Evolutionary conservation across 305 asterid genomes (phyloP), one percentile per base, ranked within the genome.

Genomic region (Fraxinus nigra): DNA sequence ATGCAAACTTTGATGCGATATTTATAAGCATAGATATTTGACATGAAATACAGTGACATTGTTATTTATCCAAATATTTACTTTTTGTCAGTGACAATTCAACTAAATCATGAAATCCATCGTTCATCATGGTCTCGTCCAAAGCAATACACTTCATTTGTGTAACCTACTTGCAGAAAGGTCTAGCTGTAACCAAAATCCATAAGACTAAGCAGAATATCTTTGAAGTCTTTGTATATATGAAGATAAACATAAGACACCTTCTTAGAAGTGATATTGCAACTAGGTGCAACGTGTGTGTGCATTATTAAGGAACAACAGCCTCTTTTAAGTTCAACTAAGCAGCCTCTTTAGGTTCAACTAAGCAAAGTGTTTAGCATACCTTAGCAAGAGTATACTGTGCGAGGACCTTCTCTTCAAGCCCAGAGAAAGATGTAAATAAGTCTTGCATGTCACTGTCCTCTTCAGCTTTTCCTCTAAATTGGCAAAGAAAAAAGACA

Each of bases 371-470:
- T 26, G 80, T 72, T 20, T 75, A 78, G 56, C 84, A 77, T 90
- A 96, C 99, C 99, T 96, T 96, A 22, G 94, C 97, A 84, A 92
- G 89, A 87, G 99, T 93, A 87, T 96, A 96, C 85, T 91, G 95
- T 83, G 87, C 95, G 82, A 96, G 92, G 82, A 96, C 95, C 88
- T 94, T 94, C 92, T 96, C 99, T 87, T 96, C 99, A 85, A 94
- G 96, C 74, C 91, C 91, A 28, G 93, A 90, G 86, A 93, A 92
- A 40, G 98, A 93, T 81, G 82, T 79, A 43, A 96, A 83, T 86
- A 96, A 90, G 82, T 94, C 99, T 84, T 90, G 92, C 88, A 94
- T 86, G 87, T 96, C 99, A 82, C 77, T 85, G 85, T 91, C 97
- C 76, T 89, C 97, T 81, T 94, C 99, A 59, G 81, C 91, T 84